Conservation (phyloP, 768 basidiomycete species). For the Lactarius hatsudake region DNA sequence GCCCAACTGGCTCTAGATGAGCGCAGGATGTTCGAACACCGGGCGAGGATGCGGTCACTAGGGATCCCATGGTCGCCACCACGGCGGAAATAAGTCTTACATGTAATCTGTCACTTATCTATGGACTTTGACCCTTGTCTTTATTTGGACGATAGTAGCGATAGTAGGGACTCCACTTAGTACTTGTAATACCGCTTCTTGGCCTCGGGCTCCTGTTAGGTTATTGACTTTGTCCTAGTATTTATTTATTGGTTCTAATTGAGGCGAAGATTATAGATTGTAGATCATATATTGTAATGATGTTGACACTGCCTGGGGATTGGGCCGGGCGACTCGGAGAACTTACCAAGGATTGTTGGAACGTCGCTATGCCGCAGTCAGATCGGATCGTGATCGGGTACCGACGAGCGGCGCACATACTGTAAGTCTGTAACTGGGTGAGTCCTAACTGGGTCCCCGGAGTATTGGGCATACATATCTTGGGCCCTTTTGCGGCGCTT, state of each 20-base stretch:
- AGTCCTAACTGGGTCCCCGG: too few relatives aligned
- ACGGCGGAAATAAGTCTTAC: not conserved
- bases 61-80: conserved; percentile 14
- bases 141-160: not conserved
- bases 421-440: too few relatives aligned
- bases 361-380: not conserved
- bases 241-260: not conserved
- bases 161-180: not conserved
- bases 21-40: not conserved
- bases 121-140: not conserved
- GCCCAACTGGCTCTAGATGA: not conserved
- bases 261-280: not conserved
- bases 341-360: not conserved
- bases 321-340: not conserved
- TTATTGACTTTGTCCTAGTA: not conserved
- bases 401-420: not conserved
- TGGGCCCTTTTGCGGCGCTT: not conserved
- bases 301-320: not conserved
- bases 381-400: not conserved
- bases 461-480: not conserved
- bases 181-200: not conserved
- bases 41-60: not conserved
- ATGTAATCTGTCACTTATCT: not conserved
- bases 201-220: not conserved
- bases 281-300: not conserved